Evolutionary conservation across 1,284 basidiomycete species (phyloP).

Genomic region (Cryptococcus sp.): DNA sequence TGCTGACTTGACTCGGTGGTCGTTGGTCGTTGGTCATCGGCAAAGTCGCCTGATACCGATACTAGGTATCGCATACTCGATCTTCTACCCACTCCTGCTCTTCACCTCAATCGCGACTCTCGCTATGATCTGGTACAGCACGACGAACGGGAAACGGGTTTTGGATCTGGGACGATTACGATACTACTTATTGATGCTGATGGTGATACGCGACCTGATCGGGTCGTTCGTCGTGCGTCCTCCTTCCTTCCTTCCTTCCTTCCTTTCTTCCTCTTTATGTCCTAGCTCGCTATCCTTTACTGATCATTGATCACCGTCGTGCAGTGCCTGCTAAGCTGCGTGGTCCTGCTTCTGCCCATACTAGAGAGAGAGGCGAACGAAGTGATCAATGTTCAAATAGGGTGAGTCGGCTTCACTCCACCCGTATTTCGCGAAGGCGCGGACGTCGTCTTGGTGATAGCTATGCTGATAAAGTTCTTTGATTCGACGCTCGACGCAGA

Average conservation of each 20-base stretch:
- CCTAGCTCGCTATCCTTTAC: too few relatives aligned
- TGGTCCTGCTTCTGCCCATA: constrained; percentile 7
- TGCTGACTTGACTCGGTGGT: too few relatives aligned
- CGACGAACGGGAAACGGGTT: not conserved
- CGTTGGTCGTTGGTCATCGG: not conserved
- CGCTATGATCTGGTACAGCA: not conserved
- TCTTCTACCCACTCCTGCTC: constrained; percentile 9
- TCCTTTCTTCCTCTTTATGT: too few relatives aligned
- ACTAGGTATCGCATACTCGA: constrained; percentile 9
- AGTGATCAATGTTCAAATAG: constrained; percentile 8
- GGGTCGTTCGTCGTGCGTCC: not conserved
- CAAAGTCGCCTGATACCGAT: constrained; percentile 10
- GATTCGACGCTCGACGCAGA: too few relatives aligned
- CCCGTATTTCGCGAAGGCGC: too few relatives aligned
- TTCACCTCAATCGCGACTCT: constrained; percentile 3
- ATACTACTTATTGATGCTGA: constrained; percentile 2
- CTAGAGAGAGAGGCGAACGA: constrained; percentile 4
- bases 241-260: too few relatives aligned
- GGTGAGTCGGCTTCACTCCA: not conserved
- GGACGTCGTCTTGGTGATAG: too few relatives aligned
- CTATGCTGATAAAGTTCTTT: too few relatives aligned
- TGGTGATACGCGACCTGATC: constrained; percentile 10
- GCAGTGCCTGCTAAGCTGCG: constrained; percentile 3
- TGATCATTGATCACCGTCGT: too few relatives aligned
- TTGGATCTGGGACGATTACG: constrained; percentile 5